Evolutionary conservation across 169 alveolate genomes (phyloP).

Genomic region (Plasmodium sp.): DNA sequence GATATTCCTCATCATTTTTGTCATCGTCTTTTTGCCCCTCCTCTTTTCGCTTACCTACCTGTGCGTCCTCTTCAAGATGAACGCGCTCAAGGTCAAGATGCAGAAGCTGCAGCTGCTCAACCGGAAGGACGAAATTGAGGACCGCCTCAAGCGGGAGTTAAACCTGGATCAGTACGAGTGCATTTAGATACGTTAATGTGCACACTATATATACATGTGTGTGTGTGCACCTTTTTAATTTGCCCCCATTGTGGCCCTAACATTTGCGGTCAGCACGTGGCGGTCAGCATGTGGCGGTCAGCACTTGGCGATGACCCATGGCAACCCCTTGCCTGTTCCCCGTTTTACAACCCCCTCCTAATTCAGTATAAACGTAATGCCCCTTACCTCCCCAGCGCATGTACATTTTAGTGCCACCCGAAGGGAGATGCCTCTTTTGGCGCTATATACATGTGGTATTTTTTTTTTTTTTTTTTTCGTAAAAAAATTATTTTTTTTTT

Average conservation of each 20-base stretch:
- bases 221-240: background rate
- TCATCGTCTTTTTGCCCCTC: conserved; percentile 50
- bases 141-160: conserved; percentile 26
- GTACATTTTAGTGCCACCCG: background rate
- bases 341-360: background rate
- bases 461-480: background rate
- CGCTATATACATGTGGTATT: background rate
- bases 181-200: background rate
- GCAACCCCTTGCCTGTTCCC: background rate
- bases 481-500: background rate
- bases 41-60: conserved; percentile 44
- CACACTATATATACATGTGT: background rate
- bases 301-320: background rate
- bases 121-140: conserved; percentile 74
- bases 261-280: background rate
- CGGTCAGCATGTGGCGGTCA: background rate
- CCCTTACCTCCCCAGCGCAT: background rate
- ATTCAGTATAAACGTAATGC: background rate
- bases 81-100: conserved; percentile 31
- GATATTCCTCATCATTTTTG: conserved; percentile 56
- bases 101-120: conserved; percentile 48
- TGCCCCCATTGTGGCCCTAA: background rate
- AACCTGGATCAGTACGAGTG: conserved; percentile 54
- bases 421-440: background rate
- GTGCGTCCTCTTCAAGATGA: conserved; percentile 49